phyloP scores from a whole-genome alignment of 2,329 filamentous ascomycete species.

The Sordariomycetes sp. region DNA sequence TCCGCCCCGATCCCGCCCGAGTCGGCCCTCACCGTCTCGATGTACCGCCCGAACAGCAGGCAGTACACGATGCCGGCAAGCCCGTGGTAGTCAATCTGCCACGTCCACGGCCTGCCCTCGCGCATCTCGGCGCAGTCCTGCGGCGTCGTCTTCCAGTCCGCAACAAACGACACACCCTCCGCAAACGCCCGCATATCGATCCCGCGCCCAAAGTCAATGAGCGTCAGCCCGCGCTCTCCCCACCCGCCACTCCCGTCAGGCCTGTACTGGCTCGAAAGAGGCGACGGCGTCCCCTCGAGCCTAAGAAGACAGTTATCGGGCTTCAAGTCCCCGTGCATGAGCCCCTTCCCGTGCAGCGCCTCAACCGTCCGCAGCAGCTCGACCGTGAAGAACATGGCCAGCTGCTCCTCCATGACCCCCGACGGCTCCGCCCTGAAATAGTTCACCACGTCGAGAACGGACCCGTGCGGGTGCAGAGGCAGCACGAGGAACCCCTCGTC shows the following conservation, averaged over 20 bases:
- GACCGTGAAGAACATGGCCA: conserved; percentile 91
- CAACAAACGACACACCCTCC: conserved; percentile 67
- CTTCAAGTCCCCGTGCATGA: conserved; percentile 91
- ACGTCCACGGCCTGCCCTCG: conserved; percentile 89
- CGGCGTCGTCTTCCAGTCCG: conserved; percentile 82
- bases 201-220: conserved; percentile 90
- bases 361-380: conserved; percentile 87
- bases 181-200: conserved; percentile 86
- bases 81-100: conserved; percentile 93
- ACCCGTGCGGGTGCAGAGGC: conserved; percentile 79
- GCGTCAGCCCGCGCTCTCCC: conserved; percentile 62
- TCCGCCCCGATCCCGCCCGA: conserved; percentile 41
- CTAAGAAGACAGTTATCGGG: conserved; percentile 89
- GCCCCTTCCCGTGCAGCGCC: conserved; percentile 62
- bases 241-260: conserved; percentile 67
- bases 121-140: conserved; percentile 94
- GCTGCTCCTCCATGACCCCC: conserved; percentile 73
- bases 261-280: conserved; percentile 51
- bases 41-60: conserved; percentile 88
- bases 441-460: conserved; percentile 90
- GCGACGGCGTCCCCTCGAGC: conserved; percentile 36
- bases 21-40: conserved; percentile 58
- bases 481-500: conserved; percentile 86
- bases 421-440: conserved; percentile 58
- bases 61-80: conserved; percentile 79